A percentile compares a stretch with the other conserved stretches of the same genome.
Conservation (phyloP, 257 asterid genomes). For the Thymus mandschuricus region DNA sequence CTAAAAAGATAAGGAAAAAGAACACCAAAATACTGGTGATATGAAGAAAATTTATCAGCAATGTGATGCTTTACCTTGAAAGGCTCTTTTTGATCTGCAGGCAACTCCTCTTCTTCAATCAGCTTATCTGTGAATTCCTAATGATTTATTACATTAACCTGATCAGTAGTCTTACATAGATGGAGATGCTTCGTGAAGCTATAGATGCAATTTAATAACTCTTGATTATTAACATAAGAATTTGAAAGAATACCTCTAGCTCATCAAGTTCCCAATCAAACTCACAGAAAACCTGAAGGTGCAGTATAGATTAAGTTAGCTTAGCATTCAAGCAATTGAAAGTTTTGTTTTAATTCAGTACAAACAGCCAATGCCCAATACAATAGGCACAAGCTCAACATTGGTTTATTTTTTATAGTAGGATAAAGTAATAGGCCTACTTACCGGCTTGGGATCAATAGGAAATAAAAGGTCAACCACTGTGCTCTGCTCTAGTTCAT, state of each 20-base stretch:
- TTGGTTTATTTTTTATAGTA: slow-evolving; percentile 16
- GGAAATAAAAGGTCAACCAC: slow-evolving; percentile 65
- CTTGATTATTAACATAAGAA: not conserved
- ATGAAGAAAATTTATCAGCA: slow-evolving; percentile 4
- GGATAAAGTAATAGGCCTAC: slow-evolving; percentile 27
- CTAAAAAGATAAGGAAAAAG: not conserved
- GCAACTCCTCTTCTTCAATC: slow-evolving; percentile 69
- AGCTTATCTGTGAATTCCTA: slow-evolving; percentile 75
- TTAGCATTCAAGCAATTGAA: not conserved
- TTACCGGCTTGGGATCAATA: slow-evolving; percentile 77
- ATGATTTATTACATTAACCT: slow-evolving; percentile 8
- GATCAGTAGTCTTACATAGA: slow-evolving; percentile 9
- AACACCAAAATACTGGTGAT: slow-evolving; percentile 9
- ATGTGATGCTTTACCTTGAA: slow-evolving; percentile 53
- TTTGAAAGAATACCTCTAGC: slow-evolving; percentile 61
- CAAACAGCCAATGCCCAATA: slow-evolving; percentile 22
- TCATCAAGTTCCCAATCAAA: slow-evolving; percentile 91
- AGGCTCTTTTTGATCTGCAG: slow-evolving; percentile 69
- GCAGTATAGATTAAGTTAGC: slow-evolving; percentile 27
- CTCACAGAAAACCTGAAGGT: slow-evolving; percentile 75
- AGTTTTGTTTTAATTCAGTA: not conserved
- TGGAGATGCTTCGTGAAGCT: not conserved
- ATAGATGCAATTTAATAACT: slow-evolving; percentile 7
- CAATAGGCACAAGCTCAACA: slow-evolving; percentile 16
- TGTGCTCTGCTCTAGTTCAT: slow-evolving; percentile 76